Evolutionary conservation across 345 rosid species (phyloP), one percentile per base, ranked within the genome.

Genomic region (Lumnitzera racemosa): DNA sequence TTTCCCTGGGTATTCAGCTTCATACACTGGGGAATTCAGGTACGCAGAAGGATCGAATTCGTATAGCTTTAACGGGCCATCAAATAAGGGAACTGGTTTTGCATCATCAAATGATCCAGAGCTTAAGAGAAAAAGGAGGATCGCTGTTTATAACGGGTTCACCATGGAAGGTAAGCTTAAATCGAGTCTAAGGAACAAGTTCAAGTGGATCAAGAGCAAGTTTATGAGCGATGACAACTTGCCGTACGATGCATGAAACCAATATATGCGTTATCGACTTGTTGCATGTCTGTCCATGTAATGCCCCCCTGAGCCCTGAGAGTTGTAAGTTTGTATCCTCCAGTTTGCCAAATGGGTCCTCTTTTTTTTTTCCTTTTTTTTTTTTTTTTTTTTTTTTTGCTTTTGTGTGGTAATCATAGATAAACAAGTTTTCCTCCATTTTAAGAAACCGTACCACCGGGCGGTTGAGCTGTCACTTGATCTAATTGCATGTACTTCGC

Each of bases 181-280:
- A 66, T 82, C 80, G 8, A 72, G 85, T 67, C 67, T 89, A 2
- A 82, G 86, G 65, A 89, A 62, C 77, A 85, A 96, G 78, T 83
- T 92, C 76, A 89, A 89, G 75, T 92, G 98, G 98, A 83, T 92
- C 83, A 87, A 92, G 83, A 80, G 55, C 84, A 92, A 92, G 77
- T 65, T 85, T 43, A 75, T 63, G 43, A 36, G 43, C 43, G 43
- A 36, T 36, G 43, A 36, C 17, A 82, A 82, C 31, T 75, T 23
- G 58, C 82, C 76, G 16, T 76, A 78, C 23, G 74, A 75, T 55
- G 16, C 76, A 55, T 84, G 65, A 77, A n/a, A 53, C 31, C 31
- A 20, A 20, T 20, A 20, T 20, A 20, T 20, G 20, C 20, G 20
- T 20, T 20, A 1, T 20, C 20, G 20, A 9, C 43, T 36, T 53